These are phyloP conservation scores for Euphorbia schlechtendalii DNA, from an alignment of 441 rosid genomes.

Conservation along the genomic window DNA sequence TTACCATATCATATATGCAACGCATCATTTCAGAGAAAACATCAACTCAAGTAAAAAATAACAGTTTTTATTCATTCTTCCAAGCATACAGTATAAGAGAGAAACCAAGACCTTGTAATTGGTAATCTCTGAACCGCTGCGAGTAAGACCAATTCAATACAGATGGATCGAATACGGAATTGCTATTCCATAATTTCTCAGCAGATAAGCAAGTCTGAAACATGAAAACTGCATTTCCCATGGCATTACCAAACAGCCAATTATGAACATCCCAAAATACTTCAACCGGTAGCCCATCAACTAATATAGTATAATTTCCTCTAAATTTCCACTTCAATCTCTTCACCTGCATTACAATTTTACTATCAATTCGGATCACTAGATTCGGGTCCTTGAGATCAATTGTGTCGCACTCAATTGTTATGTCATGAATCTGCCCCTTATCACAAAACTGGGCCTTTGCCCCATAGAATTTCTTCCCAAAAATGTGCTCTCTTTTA, in stretches of 20 bases:
- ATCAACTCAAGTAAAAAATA: slow-evolving; percentile 19
- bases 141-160: slow-evolving; percentile 45
- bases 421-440: slow-evolving; percentile 60
- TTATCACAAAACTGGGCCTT: slow-evolving; percentile 62
- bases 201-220: slow-evolving; percentile 62
- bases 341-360: slow-evolving; percentile 68
- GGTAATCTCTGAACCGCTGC: slow-evolving; percentile 40
- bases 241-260: slow-evolving; percentile 72
- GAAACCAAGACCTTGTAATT: slow-evolving; percentile 62
- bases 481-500: slow-evolving; percentile 71
- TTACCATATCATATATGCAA: slow-evolving; percentile 24
- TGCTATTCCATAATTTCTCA: slow-evolving; percentile 38
- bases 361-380: slow-evolving; percentile 65
- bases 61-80: slow-evolving; percentile 56
- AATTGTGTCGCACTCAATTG: slow-evolving; percentile 70
- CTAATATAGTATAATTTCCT: slow-evolving; percentile 71
- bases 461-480: slow-evolving; percentile 64
- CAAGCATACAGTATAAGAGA: slow-evolving; percentile 73
- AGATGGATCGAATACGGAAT: slow-evolving; percentile 36
- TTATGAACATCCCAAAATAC: slow-evolving; percentile 91
- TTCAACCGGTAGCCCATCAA: slow-evolving; percentile 79
- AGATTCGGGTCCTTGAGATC: slow-evolving; percentile 63
- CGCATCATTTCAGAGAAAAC: slow-evolving; percentile 15
- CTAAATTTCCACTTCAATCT: slow-evolving; percentile 88
- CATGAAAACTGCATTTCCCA: slow-evolving; percentile 82